Conservation (phyloP, 1,139 yeast genomes). For the Wickerhamomyces sp. region DNA sequence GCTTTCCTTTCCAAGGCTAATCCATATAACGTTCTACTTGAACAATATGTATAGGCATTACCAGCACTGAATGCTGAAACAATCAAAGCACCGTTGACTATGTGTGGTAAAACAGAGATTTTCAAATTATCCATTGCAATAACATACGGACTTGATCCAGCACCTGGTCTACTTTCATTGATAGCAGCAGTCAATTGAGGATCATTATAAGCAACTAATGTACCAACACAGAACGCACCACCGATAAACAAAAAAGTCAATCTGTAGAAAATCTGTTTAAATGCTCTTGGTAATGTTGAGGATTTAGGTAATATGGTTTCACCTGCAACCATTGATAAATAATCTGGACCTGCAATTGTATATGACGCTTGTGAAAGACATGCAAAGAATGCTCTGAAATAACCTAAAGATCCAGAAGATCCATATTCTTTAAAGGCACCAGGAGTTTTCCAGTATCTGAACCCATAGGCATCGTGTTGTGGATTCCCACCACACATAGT, state of each 20-base stretch:
- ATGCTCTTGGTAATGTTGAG: conserved; percentile 71
- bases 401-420: conserved; percentile 54
- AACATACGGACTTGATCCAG: conserved; percentile 60
- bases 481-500: conserved; percentile 89
- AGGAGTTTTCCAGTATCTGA: conserved; percentile 56
- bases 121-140: conserved; percentile 53
- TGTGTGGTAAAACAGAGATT: conserved; percentile 52
- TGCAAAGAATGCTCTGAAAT: conserved; percentile 66
- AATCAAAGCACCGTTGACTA: conserved; percentile 57
- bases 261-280: conserved; percentile 70
- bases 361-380: conserved; percentile 59
- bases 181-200: conserved; percentile 39
- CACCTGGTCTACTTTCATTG: conserved; percentile 46
- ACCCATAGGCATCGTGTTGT: conserved; percentile 57
- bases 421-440: conserved; percentile 52
- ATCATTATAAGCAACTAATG: conserved; percentile 50
- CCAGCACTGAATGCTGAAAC: conserved; percentile 71
- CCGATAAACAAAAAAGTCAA: conserved; percentile 65
- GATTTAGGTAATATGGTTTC: conserved; percentile 71
- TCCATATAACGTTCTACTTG: conserved; percentile 55
- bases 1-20: conserved; percentile 59
- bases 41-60: conserved; percentile 65
- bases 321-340: conserved; percentile 78
- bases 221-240: conserved; percentile 57
- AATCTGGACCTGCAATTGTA: conserved; percentile 82